phyloP scores from a whole-genome alignment of 1,284 basidiomycete genomes.

The Peniophora sp. region DNA sequence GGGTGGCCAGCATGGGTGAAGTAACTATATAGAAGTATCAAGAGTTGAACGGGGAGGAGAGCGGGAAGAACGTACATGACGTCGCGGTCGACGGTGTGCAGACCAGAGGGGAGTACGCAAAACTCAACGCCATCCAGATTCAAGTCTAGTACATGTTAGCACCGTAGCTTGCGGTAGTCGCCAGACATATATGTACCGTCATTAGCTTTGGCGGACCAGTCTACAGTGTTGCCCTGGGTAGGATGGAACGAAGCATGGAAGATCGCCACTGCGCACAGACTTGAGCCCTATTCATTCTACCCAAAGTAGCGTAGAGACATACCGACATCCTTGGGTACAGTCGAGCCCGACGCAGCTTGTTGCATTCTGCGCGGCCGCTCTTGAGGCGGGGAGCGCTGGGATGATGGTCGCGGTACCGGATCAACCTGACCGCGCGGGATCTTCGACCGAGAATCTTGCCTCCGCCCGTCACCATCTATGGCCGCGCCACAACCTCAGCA shows the following conservation, averaged over 20 bases:
- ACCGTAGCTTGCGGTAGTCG: neutral
- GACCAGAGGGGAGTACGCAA: slow-evolving; percentile 67
- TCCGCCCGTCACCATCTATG: neutral
- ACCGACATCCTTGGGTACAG: slow-evolving; percentile 43
- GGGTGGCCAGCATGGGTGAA: slow-evolving; percentile 62
- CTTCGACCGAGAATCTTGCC: no score
- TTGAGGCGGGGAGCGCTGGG: no score
- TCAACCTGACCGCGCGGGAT: no score
- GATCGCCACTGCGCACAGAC: slow-evolving; percentile 52
- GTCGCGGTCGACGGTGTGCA: slow-evolving; percentile 73
- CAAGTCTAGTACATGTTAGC: slow-evolving; percentile 36
- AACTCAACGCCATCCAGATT: slow-evolving; percentile 67
- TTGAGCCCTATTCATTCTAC: neutral
- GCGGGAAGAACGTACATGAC: slow-evolving; percentile 49
- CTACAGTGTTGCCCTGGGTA: slow-evolving; percentile 66
- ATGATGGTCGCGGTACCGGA: no score
- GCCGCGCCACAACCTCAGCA: slow-evolving; percentile 42
- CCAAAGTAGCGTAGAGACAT: slow-evolving; percentile 9
- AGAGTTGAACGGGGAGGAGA: slow-evolving; percentile 6
- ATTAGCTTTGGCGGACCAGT: slow-evolving; percentile 63
- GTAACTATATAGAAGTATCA: slow-evolving; percentile 36
- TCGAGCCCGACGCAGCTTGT: neutral
- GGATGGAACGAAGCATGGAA: slow-evolving; percentile 80
- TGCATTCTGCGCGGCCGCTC: no score
- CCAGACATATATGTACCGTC: slow-evolving; percentile 38